These are phyloP conservation scores for Plasmodium chabaudi DNA, from an alignment of 169 alveolate species.

Conservation along the genomic window DNA sequence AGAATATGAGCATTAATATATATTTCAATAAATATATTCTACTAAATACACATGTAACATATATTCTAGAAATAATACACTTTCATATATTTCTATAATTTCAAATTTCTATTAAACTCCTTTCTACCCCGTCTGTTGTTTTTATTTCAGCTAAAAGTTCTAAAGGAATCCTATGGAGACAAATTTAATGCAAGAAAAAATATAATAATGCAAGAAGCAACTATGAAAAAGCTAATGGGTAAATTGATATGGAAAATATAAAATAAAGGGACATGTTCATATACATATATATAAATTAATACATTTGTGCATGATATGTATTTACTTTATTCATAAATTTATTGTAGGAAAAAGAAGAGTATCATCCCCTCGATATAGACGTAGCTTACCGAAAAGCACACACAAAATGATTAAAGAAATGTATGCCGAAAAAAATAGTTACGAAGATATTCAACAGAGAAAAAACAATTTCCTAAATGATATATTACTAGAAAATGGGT, in stretches of 20 bases:
- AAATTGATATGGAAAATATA: neutral
- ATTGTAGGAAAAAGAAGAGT: constrained; percentile 68
- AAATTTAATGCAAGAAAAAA: constrained; percentile 49
- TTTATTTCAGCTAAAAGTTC: constrained; percentile 34
- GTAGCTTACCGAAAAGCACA: constrained; percentile 47
- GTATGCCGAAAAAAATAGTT: constrained; percentile 42
- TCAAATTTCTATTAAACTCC: neutral
- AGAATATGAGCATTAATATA: neutral
- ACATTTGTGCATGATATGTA: neutral
- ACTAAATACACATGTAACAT: neutral
- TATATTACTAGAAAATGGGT: neutral
- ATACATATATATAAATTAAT: neutral
- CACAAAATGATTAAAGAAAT: constrained; percentile 75
- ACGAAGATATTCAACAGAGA: constrained; percentile 2
- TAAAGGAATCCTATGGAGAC: constrained; percentile 68
- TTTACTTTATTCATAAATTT: neutral
- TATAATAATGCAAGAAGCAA: constrained; percentile 45
- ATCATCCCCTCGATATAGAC: constrained; percentile 64
- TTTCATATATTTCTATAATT: too few species aligned
- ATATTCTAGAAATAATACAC: neutral
- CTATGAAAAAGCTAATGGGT: constrained; percentile 57
- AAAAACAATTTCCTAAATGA: constrained; percentile 12
- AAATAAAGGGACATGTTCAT: neutral
- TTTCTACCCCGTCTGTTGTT: neutral
- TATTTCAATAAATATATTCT: constrained; percentile 4